A percentile compares a stretch with the other conserved stretches of the same genome.
Evolutionary conservation across 345 rosid species (phyloP).

Genomic region (Eucalyptus curtisii): DNA sequence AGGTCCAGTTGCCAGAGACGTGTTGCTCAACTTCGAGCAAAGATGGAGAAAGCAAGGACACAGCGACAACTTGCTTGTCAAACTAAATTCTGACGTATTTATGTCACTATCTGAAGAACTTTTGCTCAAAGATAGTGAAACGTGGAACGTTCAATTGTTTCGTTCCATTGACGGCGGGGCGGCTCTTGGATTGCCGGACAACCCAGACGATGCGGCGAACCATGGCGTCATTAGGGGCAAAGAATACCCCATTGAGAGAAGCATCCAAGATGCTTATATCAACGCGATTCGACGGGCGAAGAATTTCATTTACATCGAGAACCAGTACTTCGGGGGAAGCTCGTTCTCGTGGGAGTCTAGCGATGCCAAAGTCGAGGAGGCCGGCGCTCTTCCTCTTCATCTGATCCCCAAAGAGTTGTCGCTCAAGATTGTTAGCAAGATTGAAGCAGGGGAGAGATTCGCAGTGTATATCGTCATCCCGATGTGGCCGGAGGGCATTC

Average conservation of each 20-base stretch:
- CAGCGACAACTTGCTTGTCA: conserved; percentile 9
- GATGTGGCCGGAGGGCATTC: conserved; percentile 57
- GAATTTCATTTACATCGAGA: conserved; percentile 33
- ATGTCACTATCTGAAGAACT: conserved; percentile 6
- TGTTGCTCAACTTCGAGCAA: conserved; percentile 32
- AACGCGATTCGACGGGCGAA: conserved; percentile 38
- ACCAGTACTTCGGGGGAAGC: conserved; percentile 38
- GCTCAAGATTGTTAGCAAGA: conserved; percentile 31
- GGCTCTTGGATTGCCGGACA: conserved; percentile 21
- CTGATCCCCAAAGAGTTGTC: conserved; percentile 41
- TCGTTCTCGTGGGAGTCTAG: conserved; percentile 20
- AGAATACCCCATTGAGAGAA: conserved; percentile 22
- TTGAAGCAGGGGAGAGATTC: conserved; percentile 36
- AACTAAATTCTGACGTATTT: not conserved
- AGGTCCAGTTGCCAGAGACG: conserved; percentile 38
- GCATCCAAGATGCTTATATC: conserved; percentile 38
- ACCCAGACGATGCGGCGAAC: conserved; percentile 14
- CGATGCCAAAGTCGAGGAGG: conserved; percentile 5
- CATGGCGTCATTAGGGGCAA: conserved; percentile 22
- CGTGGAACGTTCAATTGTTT: conserved; percentile 36
- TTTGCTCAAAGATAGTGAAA: conserved; percentile 9
- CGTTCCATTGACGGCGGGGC: conserved; percentile 39
- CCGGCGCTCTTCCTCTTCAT: conserved; percentile 17
- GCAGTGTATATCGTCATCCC: conserved; percentile 29
- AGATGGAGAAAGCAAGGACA: conserved; percentile 42